Conservation (phyloP, 2,329 filamentous ascomycete genomes). For the Aspergillus oerlinghausenensis region DNA sequence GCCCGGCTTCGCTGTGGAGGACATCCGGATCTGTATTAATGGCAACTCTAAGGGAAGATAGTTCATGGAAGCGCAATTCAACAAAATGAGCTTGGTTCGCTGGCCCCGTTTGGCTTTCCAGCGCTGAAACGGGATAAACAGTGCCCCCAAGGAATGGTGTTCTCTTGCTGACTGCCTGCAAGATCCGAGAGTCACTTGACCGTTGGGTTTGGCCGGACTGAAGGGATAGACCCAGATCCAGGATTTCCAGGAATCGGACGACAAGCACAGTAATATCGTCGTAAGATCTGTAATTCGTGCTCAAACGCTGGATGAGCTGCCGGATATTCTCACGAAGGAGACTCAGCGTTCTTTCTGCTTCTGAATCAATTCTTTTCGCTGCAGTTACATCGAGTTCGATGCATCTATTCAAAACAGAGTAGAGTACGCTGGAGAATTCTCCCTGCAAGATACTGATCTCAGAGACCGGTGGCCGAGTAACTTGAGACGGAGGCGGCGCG, state of each 20-base stretch:
- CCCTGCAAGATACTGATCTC: slow-evolving; percentile 70
- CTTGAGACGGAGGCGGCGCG: slow-evolving; percentile 60
- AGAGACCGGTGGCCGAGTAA: slow-evolving; percentile 67
- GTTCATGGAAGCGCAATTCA: slow-evolving; percentile 35
- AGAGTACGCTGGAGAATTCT: slow-evolving; percentile 74
- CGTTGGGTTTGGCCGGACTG: slow-evolving; percentile 29
- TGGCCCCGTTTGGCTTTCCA: not conserved
- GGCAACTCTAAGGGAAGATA: slow-evolving; percentile 32
- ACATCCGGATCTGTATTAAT: slow-evolving; percentile 30
- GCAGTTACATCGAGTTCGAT: slow-evolving; percentile 27
- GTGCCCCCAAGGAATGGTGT: slow-evolving; percentile 39
- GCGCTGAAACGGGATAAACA: slow-evolving; percentile 17
- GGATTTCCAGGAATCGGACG: slow-evolving; percentile 71
- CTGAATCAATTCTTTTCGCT: slow-evolving; percentile 7
- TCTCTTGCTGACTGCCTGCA: slow-evolving; percentile 28
- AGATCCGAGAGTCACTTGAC: slow-evolving; percentile 14
- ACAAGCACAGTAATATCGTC: slow-evolving; percentile 78
- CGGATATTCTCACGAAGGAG: slow-evolving; percentile 55
- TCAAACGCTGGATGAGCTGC: slow-evolving; percentile 67
- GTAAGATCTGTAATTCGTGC: slow-evolving; percentile 68
- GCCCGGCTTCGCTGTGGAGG: slow-evolving; percentile 40
- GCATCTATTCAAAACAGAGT: slow-evolving; percentile 50
- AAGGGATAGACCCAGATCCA: slow-evolving; percentile 70
- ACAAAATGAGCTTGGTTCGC: slow-evolving; percentile 23
- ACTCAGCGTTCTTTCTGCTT: slow-evolving; percentile 30